These are phyloP conservation scores for Vigna mungo DNA, from an alignment of 306 rosid genomes.

Conservation along the genomic window DNA sequence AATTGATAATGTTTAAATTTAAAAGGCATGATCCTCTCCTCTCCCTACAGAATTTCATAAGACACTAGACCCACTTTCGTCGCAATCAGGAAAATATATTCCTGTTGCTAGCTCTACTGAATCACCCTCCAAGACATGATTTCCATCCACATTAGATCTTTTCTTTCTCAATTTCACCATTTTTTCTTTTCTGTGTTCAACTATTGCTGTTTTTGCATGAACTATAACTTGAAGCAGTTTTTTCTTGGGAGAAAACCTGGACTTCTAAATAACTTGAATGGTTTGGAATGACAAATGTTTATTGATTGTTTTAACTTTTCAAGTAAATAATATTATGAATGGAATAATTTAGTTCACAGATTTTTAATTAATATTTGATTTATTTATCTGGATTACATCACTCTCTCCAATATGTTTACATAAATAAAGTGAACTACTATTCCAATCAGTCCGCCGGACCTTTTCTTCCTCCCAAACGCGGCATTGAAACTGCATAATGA, in stretches of 20 bases:
- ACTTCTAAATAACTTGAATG: conserved; percentile 33
- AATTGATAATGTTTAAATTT: too few species aligned
- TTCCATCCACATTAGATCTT: conserved; percentile 37
- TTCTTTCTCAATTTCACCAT: conserved; percentile 42
- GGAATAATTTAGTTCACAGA: not conserved
- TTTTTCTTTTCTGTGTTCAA: conserved; percentile 16
- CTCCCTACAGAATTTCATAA: conserved; percentile 76
- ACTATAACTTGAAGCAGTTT: conserved; percentile 14
- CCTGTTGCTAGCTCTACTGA: conserved; percentile 49
- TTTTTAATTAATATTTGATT: not conserved
- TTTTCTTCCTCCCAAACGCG: too few species aligned
- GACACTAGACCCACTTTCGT: conserved; percentile 57
- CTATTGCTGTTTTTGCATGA: conserved; percentile 35
- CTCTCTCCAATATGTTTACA: too few species aligned
- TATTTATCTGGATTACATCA: too few species aligned
- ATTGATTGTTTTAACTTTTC: conserved; percentile 13
- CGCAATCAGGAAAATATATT: conserved; percentile 47
- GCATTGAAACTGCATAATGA: too few species aligned
- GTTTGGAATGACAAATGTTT: conserved; percentile 34
- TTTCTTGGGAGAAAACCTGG: conserved; percentile 24
- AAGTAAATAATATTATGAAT: not conserved
- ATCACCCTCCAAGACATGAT: conserved; percentile 58
- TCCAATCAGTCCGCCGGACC: too few species aligned
- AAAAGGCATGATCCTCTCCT: conserved; percentile 69
- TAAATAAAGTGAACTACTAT: too few species aligned